phyloP scores from a whole-genome alignment of 768 basidiomycete genomes.

The Pisolithus sp. region DNA sequence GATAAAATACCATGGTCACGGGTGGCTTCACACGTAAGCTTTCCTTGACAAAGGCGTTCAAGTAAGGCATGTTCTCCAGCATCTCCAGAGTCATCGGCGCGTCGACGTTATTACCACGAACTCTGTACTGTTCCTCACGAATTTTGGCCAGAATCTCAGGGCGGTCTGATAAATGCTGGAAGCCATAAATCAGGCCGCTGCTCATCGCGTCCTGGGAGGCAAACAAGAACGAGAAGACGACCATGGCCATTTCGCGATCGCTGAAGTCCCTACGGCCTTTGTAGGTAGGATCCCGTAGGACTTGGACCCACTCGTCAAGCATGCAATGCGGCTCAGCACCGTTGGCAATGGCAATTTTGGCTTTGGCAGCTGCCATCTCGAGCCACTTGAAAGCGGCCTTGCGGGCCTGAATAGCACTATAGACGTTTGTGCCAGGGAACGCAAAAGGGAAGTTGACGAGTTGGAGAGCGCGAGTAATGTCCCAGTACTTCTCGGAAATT shows the following conservation, averaged over 20 bases:
- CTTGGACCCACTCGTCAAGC: slow-evolving; percentile 86
- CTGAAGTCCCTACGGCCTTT: slow-evolving; percentile 86
- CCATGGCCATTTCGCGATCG: slow-evolving; percentile 95
- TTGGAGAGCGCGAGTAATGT: slow-evolving; percentile 89
- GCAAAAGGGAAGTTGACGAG: slow-evolving; percentile 98
- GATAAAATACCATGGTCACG: slow-evolving; percentile 76
- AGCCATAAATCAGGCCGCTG: slow-evolving; percentile 89
- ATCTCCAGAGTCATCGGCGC: slow-evolving; percentile 78
- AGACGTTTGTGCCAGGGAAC: slow-evolving; percentile 93
- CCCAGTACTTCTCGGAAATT: slow-evolving; percentile 94
- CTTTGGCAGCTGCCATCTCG: slow-evolving; percentile 66
- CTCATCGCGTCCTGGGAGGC: slow-evolving; percentile 98
- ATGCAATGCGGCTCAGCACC: slow-evolving; percentile 82
- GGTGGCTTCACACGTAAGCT: slow-evolving; percentile 88
- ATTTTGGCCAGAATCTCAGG: slow-evolving; percentile 86
- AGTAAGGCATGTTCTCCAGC: slow-evolving; percentile 89
- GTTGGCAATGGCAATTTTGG: slow-evolving; percentile 76
- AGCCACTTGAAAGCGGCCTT: slow-evolving; percentile 81
- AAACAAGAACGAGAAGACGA: slow-evolving; percentile 93
- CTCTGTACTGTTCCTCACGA: slow-evolving; percentile 80
- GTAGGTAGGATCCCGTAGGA: slow-evolving; percentile 53
- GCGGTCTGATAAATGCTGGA: slow-evolving; percentile 93
- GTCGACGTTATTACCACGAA: slow-evolving; percentile 73
- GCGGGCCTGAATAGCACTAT: slow-evolving; percentile 85
- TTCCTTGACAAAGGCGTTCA: slow-evolving; percentile 91